These are phyloP conservation scores for Salvia sclarea DNA, from an alignment of 305 asterid species.

Conservation along the genomic window DNA sequence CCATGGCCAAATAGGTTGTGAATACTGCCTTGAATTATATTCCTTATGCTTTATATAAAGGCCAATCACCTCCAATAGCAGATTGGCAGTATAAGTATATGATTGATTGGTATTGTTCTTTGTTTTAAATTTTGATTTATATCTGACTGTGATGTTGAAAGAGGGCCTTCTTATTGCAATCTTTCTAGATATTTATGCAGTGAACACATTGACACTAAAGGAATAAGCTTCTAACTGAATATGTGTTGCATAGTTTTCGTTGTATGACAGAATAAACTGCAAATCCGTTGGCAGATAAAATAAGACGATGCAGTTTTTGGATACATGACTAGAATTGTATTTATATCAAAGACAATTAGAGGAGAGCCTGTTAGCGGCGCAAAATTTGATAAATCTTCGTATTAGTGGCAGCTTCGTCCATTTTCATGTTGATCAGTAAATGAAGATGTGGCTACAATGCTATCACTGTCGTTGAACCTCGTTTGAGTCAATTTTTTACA, in stretches of 20 bases:
- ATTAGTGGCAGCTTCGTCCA: background rate
- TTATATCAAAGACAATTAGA: background rate
- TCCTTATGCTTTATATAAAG: background rate
- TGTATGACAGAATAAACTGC: background rate
- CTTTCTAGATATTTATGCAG: background rate
- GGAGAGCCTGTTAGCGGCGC: background rate
- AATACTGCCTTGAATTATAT: background rate
- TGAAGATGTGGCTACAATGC: background rate
- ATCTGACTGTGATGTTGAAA: background rate
- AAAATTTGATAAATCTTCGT: background rate
- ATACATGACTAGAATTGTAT: background rate
- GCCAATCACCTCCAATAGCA: background rate
- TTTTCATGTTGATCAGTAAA: constrained; percentile 6
- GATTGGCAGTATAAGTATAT: background rate
- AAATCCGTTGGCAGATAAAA: background rate
- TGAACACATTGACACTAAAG: background rate
- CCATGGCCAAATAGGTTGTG: constrained; percentile 4
- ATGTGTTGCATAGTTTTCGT: background rate
- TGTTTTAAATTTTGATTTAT: background rate
- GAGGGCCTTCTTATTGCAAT: background rate
- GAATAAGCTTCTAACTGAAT: background rate
- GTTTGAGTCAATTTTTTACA: background rate
- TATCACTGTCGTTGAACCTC: constrained; percentile 1
- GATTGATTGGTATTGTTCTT: background rate
- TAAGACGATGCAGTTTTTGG: background rate